phyloP scores from a whole-genome alignment of 345 rosid genomes.

The Hirschfeldia incana region DNA sequence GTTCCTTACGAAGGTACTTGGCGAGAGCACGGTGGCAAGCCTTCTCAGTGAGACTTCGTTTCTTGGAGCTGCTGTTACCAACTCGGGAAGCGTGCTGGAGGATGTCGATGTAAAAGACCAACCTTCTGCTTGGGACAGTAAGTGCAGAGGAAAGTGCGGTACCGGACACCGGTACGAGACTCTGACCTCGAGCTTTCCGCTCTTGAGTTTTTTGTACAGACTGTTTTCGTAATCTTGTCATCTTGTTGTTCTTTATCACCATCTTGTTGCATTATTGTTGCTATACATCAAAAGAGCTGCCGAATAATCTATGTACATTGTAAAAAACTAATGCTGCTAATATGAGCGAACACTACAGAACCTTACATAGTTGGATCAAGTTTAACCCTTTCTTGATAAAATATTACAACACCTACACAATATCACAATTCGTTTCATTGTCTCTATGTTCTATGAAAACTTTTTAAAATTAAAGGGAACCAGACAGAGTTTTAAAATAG shows the following conservation, averaged over 20 bases:
- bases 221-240: slow-evolving; percentile 51
- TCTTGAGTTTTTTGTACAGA: slow-evolving; percentile 70
- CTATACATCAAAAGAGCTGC: not conserved
- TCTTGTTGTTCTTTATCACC: slow-evolving; percentile 22
- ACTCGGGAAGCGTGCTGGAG: slow-evolving; percentile 98
- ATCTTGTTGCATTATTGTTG: not conserved
- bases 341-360: too few relatives aligned
- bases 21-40: slow-evolving; percentile 83
- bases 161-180: slow-evolving; percentile 51
- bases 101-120: slow-evolving; percentile 62
- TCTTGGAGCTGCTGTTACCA: slow-evolving; percentile 70
- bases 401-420: too few relatives aligned
- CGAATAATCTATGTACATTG: slow-evolving; percentile 17
- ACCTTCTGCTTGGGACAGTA: slow-evolving; percentile 75
- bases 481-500: too few relatives aligned
- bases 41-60: slow-evolving; percentile 70
- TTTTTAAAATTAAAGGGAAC: too few relatives aligned
- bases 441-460: too few relatives aligned
- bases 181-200: slow-evolving; percentile 60
- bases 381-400: too few relatives aligned
- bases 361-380: too few relatives aligned
- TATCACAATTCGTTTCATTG: too few relatives aligned
- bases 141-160: slow-evolving; percentile 60
- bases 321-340: not conserved
- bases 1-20: slow-evolving; percentile 67